phyloP scores from a whole-genome alignment of 176 grass and related monocot species.

The Phragmites australis region DNA sequence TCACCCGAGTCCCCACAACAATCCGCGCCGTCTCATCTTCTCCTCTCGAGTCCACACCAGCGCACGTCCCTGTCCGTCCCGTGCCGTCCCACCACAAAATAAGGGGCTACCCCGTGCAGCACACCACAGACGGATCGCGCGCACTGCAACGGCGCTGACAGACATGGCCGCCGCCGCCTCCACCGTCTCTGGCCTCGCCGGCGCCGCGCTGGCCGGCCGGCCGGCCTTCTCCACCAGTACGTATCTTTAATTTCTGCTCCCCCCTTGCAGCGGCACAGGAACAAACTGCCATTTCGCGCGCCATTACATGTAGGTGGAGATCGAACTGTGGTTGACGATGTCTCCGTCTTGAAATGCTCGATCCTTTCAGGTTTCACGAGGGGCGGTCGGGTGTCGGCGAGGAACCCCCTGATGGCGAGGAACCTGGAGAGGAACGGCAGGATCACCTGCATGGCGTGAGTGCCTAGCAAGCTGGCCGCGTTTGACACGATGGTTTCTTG shows the following conservation, averaged over 20 bases:
- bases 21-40: constrained; percentile 14
- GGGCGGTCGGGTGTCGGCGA: constrained; percentile 47
- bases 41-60: neutral
- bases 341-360: neutral
- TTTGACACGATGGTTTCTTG: neutral
- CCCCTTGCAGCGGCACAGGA: no score
- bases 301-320: no score
- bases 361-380: constrained; percentile 43
- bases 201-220: constrained; percentile 45
- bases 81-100: constrained; percentile 37
- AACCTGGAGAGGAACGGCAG: constrained; percentile 60
- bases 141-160: neutral
- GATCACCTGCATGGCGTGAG: constrained; percentile 75
- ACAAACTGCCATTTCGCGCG: no score
- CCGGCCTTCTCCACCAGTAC: constrained; percentile 51
- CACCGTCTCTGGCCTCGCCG: constrained; percentile 56
- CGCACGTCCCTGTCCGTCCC: constrained; percentile 8
- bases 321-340: neutral
- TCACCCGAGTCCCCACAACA: constrained; percentile 45
- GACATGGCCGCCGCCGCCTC: constrained; percentile 58
- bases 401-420: constrained; percentile 59
- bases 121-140: neutral
- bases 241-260: neutral
- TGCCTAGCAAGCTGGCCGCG: neutral
- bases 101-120: constrained; percentile 13